Evolutionary conservation across 257 asterid species (phyloP).

Genomic region (Salvia miltiorrhiza): DNA sequence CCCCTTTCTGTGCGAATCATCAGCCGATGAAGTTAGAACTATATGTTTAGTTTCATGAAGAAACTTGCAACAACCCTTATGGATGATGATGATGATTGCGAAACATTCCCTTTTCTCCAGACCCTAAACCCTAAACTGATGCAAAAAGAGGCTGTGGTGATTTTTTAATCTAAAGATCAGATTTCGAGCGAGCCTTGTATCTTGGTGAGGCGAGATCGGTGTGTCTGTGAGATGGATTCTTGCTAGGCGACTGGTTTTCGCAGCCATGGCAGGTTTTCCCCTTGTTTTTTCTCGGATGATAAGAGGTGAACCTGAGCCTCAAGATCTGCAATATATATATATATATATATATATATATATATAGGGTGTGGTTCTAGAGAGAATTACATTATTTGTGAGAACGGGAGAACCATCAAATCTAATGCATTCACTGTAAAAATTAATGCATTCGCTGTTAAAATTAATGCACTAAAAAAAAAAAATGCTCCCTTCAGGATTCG

Average conservation of each 20-base stretch:
- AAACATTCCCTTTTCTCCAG: not conserved
- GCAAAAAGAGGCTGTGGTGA: slow-evolving; percentile 43
- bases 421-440: too few species aligned
- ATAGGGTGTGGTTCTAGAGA: too few species aligned
- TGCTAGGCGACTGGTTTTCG: slow-evolving; percentile 20
- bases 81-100: not conserved
- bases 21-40: slow-evolving; percentile 16
- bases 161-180: slow-evolving; percentile 23
- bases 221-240: slow-evolving; percentile 19
- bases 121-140: slow-evolving; percentile 20
- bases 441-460: too few species aligned
- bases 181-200: slow-evolving; percentile 26
- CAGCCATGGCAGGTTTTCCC: slow-evolving; percentile 34
- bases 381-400: too few species aligned
- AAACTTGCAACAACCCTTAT: slow-evolving; percentile 31
- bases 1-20: slow-evolving; percentile 12
- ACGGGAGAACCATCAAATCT: too few species aligned
- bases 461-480: too few species aligned
- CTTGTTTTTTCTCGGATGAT: not conserved
- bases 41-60: too few species aligned
- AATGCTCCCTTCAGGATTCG: too few species aligned
- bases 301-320: slow-evolving; percentile 36
- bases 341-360: too few species aligned
- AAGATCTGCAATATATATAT: not conserved
- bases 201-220: slow-evolving; percentile 40